Percentiles rank a stretch among this genome's conserved stretches.
phyloP scores from a whole-genome alignment of 495 filamentous ascomycete genomes.

The Staphylotrichum tortipilum region DNA sequence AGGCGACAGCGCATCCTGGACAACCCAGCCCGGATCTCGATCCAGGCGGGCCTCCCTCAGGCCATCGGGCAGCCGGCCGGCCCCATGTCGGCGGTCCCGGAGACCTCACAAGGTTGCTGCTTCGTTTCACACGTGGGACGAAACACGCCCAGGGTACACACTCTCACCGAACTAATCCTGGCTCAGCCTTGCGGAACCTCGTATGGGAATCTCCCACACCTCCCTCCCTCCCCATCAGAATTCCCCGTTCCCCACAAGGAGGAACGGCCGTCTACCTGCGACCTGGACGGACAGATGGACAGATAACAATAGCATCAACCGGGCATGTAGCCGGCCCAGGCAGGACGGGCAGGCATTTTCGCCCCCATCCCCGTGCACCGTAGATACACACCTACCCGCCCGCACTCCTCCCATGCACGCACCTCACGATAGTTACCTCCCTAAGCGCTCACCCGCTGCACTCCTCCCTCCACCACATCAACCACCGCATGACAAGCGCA shows the following conservation, averaged over 20 bases:
- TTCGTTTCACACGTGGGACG: constrained; percentile 1
- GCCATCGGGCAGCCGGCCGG: not conserved
- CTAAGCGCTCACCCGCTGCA: too few relatives aligned
- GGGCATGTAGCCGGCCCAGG: too few relatives aligned
- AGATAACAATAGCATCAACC: not conserved
- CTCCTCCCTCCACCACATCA: too few relatives aligned
- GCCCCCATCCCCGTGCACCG: too few relatives aligned
- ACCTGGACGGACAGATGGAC: not conserved
- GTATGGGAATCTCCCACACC: not conserved
- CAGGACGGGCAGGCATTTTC: too few relatives aligned
- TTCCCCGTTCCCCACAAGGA: too few relatives aligned
- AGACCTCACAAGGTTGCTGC: not conserved
- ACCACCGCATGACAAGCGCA: too few relatives aligned
- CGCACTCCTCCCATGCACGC: too few relatives aligned
- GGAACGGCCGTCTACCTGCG: too few relatives aligned
- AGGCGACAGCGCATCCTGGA: too few relatives aligned
- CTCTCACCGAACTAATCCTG: too few relatives aligned
- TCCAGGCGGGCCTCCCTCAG: not conserved
- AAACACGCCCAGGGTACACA: not conserved
- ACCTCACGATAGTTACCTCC: too few relatives aligned
- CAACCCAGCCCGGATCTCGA: not conserved
- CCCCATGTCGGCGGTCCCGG: not conserved
- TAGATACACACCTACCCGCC: not conserved
- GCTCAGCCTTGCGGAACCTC: not conserved
- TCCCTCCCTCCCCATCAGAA: not conserved